Percentiles rank a stretch among this genome's conserved stretches.
These are phyloP conservation scores for Kwoniella shivajii DNA, from an alignment of 1,284 basidiomycete species.

Conservation along the genomic window DNA sequence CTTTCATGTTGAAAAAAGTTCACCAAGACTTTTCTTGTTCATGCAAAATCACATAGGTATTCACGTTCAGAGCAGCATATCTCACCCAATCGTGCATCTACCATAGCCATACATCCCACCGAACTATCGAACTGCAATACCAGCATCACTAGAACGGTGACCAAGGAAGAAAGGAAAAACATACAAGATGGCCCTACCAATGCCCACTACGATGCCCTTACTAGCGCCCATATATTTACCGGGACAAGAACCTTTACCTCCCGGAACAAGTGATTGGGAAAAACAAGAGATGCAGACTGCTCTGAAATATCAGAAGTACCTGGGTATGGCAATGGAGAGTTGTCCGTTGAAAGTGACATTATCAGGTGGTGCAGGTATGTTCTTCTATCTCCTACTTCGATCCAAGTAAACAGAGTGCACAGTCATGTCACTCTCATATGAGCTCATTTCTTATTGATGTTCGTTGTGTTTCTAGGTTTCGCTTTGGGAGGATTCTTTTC, in stretches of 20 bases:
- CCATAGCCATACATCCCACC: too few relatives aligned
- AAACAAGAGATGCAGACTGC: conserved; percentile 67
- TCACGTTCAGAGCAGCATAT: too few relatives aligned
- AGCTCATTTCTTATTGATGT: background rate
- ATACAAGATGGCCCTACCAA: conserved; percentile 14
- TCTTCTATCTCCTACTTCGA: background rate
- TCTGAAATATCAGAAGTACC: conserved; percentile 73
- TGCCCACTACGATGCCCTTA: conserved; percentile 28
- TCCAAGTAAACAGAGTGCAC: background rate
- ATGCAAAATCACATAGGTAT: too few relatives aligned
- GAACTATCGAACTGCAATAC: too few relatives aligned
- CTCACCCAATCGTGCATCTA: too few relatives aligned
- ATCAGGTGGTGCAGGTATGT: conserved; percentile 72
- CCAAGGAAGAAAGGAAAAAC: too few relatives aligned
- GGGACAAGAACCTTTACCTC: conserved; percentile 64
- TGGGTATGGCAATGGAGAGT: conserved; percentile 73
- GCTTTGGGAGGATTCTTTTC: conserved; percentile 94
- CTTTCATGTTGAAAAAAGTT: too few relatives aligned
- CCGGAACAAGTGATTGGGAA: conserved; percentile 80
- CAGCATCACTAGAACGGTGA: too few relatives aligned
- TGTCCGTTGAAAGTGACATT: conserved; percentile 79
- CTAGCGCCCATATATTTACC: conserved; percentile 52
- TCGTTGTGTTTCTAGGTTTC: conserved; percentile 63
- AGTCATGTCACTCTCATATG: background rate
- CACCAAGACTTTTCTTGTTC: too few relatives aligned